Evolutionary conservation across 73 alveolate genomes (phyloP), one percentile per base, ranked within the genome.

Genomic region (Paramecium sonneborni): DNA sequence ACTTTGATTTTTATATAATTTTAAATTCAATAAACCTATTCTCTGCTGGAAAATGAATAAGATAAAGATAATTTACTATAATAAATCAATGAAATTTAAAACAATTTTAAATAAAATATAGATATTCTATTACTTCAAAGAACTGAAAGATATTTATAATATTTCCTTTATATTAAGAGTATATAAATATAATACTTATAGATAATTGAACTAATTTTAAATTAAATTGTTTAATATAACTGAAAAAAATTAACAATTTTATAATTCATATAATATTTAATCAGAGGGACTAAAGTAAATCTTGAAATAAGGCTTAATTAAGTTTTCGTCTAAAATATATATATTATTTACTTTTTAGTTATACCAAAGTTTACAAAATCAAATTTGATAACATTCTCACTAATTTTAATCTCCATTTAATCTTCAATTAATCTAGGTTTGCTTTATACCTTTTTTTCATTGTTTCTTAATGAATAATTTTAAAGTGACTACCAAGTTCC

Each of bases 401-500:
- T 43, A 12, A 79, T 79, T 79, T 79, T 79, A 43, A 79, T 43
- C 15, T 79, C 90, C 76, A 79, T 39, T 79, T 79, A 41, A 44
- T 79, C 90, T 24, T 79, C 90, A 12, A 79, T 79, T 21, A 43
- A 35, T 23, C 24, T 79, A 3, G 69, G 86, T 34, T 72, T 38
- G 32, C 46, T 39, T 43, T 79, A 14, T 44, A 14, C 18, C 41
- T 39, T 46, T 12, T 23, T 39, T 11, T 79, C 90, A 21, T 23
- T 21, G 18, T 44, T 79, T 46, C 34, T 79, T 9, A 23, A 11
- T 6, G 74, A 79, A 34, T 79, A 79, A 43, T 39, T 26, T 79
- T 79, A 46, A 2, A 79, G 32, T 6, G 90, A 79, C 14, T 79
- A 9, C 90, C 90, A 79, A 20, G 90, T 79, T 1, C 90, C 90